Evolutionary conservation across 2,329 filamentous ascomycete species (phyloP).

Genomic region (Westerdykella ornata): DNA sequence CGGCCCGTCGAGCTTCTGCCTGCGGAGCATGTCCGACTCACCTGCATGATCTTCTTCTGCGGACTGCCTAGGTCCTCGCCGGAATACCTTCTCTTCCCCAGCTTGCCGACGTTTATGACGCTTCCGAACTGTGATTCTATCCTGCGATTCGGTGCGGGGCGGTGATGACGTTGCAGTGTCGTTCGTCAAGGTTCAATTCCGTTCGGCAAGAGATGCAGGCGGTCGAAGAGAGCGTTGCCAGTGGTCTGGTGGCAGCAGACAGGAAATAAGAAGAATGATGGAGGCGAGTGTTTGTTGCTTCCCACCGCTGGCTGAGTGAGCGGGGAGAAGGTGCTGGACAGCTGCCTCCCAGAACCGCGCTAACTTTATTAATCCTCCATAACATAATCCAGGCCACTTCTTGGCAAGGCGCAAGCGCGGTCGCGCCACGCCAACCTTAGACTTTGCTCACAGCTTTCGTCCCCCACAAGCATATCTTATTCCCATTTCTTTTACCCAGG

Average conservation of each 20-base stretch:
- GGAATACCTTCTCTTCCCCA: conserved; percentile 39
- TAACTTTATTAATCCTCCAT: neutral
- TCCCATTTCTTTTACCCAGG: too few relatives aligned
- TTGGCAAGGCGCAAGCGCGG: too few relatives aligned
- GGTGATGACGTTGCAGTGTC: neutral
- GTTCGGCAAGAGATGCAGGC: neutral
- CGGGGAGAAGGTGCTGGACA: neutral
- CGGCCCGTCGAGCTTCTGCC: neutral
- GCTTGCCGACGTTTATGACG: conserved; percentile 34
- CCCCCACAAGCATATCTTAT: too few relatives aligned
- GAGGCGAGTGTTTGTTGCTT: neutral
- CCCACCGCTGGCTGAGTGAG: too few relatives aligned
- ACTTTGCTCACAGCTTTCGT: too few relatives aligned
- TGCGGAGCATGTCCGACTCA: conserved; percentile 17
- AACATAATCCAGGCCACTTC: too few relatives aligned
- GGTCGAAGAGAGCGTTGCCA: neutral
- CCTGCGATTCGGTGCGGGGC: neutral
- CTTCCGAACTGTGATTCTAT: neutral
- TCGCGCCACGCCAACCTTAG: too few relatives aligned
- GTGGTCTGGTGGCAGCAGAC: neutral
- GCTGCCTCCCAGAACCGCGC: neutral
- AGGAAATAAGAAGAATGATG: neutral
- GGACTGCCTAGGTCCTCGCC: conserved; percentile 36
- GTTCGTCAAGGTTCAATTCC: neutral
- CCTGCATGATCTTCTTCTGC: conserved; percentile 38